Evolutionary conservation across 345 rosid genomes (phyloP).

Genomic region (Litchi chinensis): DNA sequence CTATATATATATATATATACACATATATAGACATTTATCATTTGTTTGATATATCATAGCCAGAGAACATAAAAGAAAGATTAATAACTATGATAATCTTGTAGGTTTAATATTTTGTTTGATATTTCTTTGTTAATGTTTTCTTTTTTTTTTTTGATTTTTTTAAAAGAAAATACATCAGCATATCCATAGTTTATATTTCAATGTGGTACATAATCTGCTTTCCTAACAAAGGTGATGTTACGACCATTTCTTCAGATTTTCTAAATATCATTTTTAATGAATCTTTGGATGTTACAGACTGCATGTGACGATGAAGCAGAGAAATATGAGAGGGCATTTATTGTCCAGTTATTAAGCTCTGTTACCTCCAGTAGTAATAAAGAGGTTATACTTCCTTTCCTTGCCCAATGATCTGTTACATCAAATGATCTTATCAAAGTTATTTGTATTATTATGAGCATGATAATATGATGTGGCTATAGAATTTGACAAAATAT

Average conservation of each 20-base stretch:
- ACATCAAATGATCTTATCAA: background rate
- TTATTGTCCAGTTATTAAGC: conserved; percentile 71
- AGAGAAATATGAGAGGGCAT: conserved; percentile 81
- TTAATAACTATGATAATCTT: background rate
- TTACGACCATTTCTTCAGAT: conserved; percentile 4
- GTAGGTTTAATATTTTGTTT: background rate
- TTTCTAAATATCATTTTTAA: conserved; percentile 18
- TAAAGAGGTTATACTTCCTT: conserved; percentile 59
- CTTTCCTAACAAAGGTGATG: background rate
- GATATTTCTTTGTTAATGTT: background rate
- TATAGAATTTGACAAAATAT: conserved; percentile 3
- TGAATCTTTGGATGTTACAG: conserved; percentile 41
- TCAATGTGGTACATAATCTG: background rate
- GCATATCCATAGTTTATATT: background rate
- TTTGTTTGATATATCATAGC: background rate
- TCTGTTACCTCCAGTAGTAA: conserved; percentile 43
- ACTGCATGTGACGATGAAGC: conserved; percentile 72
- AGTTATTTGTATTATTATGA: background rate
- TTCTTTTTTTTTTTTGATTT: background rate
- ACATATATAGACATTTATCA: no score
- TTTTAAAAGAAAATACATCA: background rate
- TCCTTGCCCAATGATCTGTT: conserved; percentile 6
- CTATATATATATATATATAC: no score
- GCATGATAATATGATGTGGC: background rate
- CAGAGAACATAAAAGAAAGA: background rate